A percentile compares a stretch with the other conserved stretches of the same genome.
These are phyloP conservation scores for Bipolaris oryzae DNA, from an alignment of 2,329 filamentous ascomycete genomes.

Conservation along the genomic window DNA sequence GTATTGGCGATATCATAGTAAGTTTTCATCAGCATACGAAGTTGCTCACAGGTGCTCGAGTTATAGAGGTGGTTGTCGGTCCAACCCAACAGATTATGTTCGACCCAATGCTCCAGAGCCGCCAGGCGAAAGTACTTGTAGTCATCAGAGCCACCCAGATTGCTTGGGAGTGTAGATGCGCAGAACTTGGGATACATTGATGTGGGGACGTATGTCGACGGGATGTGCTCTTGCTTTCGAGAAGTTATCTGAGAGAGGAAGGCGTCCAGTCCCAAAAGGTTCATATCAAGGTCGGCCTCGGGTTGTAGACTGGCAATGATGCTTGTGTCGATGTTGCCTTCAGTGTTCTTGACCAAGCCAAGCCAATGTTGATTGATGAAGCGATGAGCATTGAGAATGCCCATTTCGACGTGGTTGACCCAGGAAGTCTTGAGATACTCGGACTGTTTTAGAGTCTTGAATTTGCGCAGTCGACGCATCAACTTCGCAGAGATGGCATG, in stretches of 20 bases:
- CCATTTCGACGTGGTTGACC: neutral
- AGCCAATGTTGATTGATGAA: conserved; percentile 24
- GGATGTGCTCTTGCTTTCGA: conserved; percentile 2
- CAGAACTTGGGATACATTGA: conserved; percentile 14
- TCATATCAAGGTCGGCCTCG: conserved; percentile 24
- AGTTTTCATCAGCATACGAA: conserved; percentile 18
- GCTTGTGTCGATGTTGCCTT: conserved; percentile 8
- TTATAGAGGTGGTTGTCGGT: conserved; percentile 31
- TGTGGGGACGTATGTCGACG: conserved; percentile 18
- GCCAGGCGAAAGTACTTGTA: conserved; percentile 48
- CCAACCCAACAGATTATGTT: conserved; percentile 50
- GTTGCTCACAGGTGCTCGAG: conserved; percentile 30
- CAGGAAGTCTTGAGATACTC: conserved; percentile 9
- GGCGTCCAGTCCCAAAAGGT: conserved; percentile 21
- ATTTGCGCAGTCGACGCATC: conserved; percentile 29
- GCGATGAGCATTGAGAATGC: conserved; percentile 10
- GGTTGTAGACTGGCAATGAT: conserved; percentile 18
- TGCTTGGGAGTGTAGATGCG: conserved; percentile 12
- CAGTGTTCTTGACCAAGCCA: neutral
- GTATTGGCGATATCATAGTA: conserved; percentile 22
- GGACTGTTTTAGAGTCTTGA: conserved; percentile 20
- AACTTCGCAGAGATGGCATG: conserved; percentile 30
- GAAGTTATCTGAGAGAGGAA: conserved; percentile 20
- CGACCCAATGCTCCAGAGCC: conserved; percentile 60
- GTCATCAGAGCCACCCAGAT: conserved; percentile 13